A percentile compares a stretch with the other conserved stretches of the same genome.
These are phyloP conservation scores for Ogataea populi-albae DNA, from an alignment of 805 yeast species.

Conservation along the genomic window DNA sequence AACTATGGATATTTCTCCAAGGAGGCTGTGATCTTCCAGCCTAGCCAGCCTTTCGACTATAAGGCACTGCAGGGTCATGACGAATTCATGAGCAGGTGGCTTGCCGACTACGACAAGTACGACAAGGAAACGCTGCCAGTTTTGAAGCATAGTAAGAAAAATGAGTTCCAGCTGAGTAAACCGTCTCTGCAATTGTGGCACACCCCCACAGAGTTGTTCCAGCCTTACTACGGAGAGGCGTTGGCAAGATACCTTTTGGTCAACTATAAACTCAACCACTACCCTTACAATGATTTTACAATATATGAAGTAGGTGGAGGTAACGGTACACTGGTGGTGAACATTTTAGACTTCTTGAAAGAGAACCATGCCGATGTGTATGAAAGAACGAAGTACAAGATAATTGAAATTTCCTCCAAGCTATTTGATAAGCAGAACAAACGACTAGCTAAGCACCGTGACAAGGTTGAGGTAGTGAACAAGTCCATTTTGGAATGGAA, in stretches of 20 bases:
- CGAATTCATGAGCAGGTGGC: constrained; percentile 69
- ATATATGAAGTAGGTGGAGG: constrained; percentile 92
- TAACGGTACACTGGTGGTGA: constrained; percentile 80
- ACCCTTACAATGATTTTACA: constrained; percentile 67
- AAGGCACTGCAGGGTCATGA: constrained; percentile 57
- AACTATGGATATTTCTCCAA: constrained; percentile 77
- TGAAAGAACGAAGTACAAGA: constrained; percentile 59
- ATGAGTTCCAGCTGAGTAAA: constrained; percentile 26
- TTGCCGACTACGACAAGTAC: constrained; percentile 54
- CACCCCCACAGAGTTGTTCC: constrained; percentile 83
- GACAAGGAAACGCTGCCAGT: constrained; percentile 32
- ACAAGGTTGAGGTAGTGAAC: constrained; percentile 63
- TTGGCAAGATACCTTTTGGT: constrained; percentile 75
- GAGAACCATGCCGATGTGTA: constrained; percentile 72
- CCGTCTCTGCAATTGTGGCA: constrained; percentile 75
- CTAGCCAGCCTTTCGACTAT: constrained; percentile 62
- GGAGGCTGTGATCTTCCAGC: constrained; percentile 74
- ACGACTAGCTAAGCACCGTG: constrained; percentile 38
- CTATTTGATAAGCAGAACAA: constrained; percentile 56
- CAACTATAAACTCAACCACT: constrained; percentile 63
- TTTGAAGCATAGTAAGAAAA: constrained; percentile 19
- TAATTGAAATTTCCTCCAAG: constrained; percentile 67
- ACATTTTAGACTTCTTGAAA: constrained; percentile 63
- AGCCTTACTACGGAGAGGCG: constrained; percentile 83
- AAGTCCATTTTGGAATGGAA: constrained; percentile 78